Conservation (phyloP, 2,329 filamentous ascomycete genomes). For the Penicillium sp. region DNA sequence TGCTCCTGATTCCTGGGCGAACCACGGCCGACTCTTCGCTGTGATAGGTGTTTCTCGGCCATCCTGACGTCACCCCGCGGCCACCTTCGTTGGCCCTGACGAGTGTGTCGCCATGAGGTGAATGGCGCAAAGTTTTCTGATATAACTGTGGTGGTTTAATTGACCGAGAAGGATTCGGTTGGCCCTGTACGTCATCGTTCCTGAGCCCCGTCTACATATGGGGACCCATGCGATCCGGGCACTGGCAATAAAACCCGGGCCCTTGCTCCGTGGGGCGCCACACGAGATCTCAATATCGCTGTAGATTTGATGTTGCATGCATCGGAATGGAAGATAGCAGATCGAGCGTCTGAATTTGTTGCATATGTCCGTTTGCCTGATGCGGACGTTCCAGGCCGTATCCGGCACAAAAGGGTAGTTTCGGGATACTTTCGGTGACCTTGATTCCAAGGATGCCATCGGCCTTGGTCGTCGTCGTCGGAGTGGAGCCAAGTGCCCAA, state of each 20-base stretch:
- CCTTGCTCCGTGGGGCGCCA: slow-evolving; percentile 30
- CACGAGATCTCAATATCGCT: slow-evolving; percentile 18
- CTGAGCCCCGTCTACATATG: slow-evolving; percentile 8
- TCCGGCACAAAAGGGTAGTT: slow-evolving; percentile 23
- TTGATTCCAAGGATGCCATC: not conserved
- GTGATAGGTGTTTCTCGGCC: not conserved
- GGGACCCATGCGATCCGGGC: slow-evolving; percentile 19
- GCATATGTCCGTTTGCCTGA: slow-evolving; percentile 14
- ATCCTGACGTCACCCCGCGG: slow-evolving; percentile 24
- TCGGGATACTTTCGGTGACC: slow-evolving; percentile 5
- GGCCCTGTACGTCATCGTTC: slow-evolving; percentile 4
- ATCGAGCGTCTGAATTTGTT: not conserved
- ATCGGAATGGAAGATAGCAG: not conserved
- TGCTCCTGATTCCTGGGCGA: slow-evolving; percentile 12
- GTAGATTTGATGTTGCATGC: slow-evolving; percentile 17
- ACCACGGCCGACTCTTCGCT: slow-evolving; percentile 4
- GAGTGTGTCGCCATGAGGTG: no score
- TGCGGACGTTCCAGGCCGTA: slow-evolving; percentile 25
- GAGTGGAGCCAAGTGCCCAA: slow-evolving; percentile 22
- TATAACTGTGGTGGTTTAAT: not conserved
- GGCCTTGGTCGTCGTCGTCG: slow-evolving; percentile 12
- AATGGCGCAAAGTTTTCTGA: not conserved
- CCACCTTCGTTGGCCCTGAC: not conserved
- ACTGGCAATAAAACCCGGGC: slow-evolving; percentile 16
- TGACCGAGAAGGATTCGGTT: not conserved